These are phyloP conservation scores for Boletus rex-veris DNA, from an alignment of 768 basidiomycete species.

Conservation along the genomic window DNA sequence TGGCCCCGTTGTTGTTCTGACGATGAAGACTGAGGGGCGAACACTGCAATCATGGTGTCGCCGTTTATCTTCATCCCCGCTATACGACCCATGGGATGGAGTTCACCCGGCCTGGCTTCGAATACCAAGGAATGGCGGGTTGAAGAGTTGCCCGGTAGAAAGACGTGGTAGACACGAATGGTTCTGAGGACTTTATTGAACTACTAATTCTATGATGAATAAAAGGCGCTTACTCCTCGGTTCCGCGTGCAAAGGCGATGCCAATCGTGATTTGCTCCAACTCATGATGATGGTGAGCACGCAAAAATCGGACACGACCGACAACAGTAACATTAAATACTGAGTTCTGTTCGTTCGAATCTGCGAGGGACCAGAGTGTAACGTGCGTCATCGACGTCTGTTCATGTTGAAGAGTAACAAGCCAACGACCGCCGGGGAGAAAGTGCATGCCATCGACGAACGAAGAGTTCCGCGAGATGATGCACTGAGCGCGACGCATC, in stretches of 20 bases:
- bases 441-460: slow-evolving; percentile 46
- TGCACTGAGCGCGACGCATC: slow-evolving; percentile 36
- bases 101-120: slow-evolving; percentile 14
- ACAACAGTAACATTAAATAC: slow-evolving; percentile 29
- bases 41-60: slow-evolving; percentile 17
- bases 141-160: slow-evolving; percentile 5
- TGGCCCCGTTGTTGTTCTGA: slow-evolving; percentile 1
- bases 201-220: not conserved
- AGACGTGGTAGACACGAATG: slow-evolving; percentile 24
- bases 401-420: slow-evolving; percentile 42
- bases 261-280: slow-evolving; percentile 20
- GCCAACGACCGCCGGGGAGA: slow-evolving; percentile 46
- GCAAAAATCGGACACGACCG: slow-evolving; percentile 34
- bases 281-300: slow-evolving; percentile 27
- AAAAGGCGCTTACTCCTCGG: slow-evolving; percentile 16
- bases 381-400: slow-evolving; percentile 36
- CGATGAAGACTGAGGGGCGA: slow-evolving; percentile 6
- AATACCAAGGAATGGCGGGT: slow-evolving; percentile 11
- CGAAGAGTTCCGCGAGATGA: slow-evolving; percentile 34
- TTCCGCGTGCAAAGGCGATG: slow-evolving; percentile 13
- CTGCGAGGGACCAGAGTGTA: slow-evolving; percentile 43
- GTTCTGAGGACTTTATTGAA: slow-evolving; percentile 12
- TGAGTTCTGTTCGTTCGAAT: slow-evolving; percentile 24
- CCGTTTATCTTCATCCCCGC: slow-evolving; percentile 21
- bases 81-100: slow-evolving; percentile 15